Evolutionary conservation across 257 asterid genomes (phyloP).

Genomic region (Solanum chiquidenum): DNA sequence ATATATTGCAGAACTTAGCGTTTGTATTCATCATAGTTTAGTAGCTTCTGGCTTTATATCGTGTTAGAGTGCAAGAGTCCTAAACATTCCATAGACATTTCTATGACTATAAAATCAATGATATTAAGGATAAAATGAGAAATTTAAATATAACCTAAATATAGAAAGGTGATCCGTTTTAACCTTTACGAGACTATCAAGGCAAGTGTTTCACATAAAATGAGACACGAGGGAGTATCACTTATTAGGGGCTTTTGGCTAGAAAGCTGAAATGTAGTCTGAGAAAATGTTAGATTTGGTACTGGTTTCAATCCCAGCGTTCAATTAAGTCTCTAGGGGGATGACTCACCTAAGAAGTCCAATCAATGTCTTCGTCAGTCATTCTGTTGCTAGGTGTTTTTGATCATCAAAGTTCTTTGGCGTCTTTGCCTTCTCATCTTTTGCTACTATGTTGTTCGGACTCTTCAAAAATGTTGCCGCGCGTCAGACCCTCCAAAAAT

Average conservation of each 20-base stretch:
- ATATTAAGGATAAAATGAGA: not conserved
- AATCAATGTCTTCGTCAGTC: not conserved
- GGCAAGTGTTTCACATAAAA: not conserved
- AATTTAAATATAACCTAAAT: not conserved
- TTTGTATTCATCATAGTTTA: not conserved
- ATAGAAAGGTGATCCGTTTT: not conserved
- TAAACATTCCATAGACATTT: not conserved
- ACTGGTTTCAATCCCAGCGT: not conserved
- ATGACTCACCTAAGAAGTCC: not conserved
- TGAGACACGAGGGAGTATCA: not conserved
- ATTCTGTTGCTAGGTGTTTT: not conserved
- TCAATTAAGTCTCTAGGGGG: not conserved
- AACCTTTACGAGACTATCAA: not conserved
- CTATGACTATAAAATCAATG: not conserved
- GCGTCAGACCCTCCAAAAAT: not conserved
- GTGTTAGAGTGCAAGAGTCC: not conserved
- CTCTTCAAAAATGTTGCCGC: not conserved
- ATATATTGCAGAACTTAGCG: not conserved
- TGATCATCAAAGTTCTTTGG: not conserved
- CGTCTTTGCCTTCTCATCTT: not conserved
- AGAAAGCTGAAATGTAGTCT: not conserved
- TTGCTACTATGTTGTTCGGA: not conserved
- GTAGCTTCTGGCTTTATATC: not conserved
- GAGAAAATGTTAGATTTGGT: not conserved
- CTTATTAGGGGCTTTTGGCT: not conserved